phyloP scores from a whole-genome alignment of 2,329 filamentous ascomycete genomes.

The Arthrobotrys entomopaga region DNA sequence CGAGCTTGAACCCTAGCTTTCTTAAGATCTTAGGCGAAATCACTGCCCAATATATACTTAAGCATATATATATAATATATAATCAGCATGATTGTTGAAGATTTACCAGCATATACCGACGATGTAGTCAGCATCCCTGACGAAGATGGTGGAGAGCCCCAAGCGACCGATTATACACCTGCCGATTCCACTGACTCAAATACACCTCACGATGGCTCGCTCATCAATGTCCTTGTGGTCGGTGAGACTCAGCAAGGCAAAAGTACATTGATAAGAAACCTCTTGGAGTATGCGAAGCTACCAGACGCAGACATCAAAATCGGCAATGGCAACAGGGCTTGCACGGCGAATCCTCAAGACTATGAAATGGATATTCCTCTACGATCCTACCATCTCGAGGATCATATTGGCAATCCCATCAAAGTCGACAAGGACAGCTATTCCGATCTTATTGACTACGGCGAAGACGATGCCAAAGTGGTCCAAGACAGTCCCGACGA shows the following conservation, averaged over 20 bases:
- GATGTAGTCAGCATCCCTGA: slow-evolving; percentile 13
- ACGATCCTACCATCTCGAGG: slow-evolving; percentile 30
- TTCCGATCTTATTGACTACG: slow-evolving; percentile 6
- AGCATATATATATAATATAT: not conserved
- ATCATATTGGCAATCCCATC: slow-evolving; percentile 26
- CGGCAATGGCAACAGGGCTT: slow-evolving; percentile 27
- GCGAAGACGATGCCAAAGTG: slow-evolving; percentile 26
- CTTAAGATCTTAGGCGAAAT: too few relatives aligned
- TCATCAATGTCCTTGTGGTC: slow-evolving; percentile 33
- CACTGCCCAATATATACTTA: too few relatives aligned
- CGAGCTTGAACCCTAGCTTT: too few relatives aligned
- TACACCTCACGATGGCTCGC: not conserved
- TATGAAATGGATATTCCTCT: slow-evolving; percentile 28
- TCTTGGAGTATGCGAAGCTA: slow-evolving; percentile 12
- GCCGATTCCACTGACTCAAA: not conserved
- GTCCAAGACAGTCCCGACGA: slow-evolving; percentile 4
- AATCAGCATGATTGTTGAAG: slow-evolving; percentile 1
- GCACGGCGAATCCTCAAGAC: slow-evolving; percentile 7
- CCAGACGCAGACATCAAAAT: slow-evolving; percentile 29
- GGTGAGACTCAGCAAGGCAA: slow-evolving; percentile 46
- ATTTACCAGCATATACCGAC: slow-evolving; percentile 13
- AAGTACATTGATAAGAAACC: slow-evolving; percentile 23
- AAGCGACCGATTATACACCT: not conserved
- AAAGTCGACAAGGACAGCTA: slow-evolving; percentile 21
- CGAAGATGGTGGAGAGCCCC: not conserved